These are phyloP conservation scores for Kurtzmaniella cleridarum DNA, from an alignment of 805 yeast species.

Conservation along the genomic window DNA sequence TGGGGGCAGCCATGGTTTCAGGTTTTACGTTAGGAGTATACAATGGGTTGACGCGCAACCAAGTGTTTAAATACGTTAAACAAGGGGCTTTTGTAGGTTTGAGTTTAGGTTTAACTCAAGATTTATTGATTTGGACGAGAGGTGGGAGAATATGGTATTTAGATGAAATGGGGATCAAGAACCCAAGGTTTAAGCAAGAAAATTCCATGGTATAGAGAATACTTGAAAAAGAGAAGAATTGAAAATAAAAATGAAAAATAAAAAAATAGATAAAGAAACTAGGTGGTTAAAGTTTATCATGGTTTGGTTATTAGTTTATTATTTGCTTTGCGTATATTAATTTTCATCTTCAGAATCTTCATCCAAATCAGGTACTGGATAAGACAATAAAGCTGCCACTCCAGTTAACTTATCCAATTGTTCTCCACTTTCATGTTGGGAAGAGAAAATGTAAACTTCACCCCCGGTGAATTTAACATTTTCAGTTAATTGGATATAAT, in stretches of 20 bases:
- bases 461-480: conserved; percentile 68
- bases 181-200: conserved; percentile 6
- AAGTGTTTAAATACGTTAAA: conserved; percentile 35
- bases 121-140: conserved; percentile 48
- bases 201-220: neutral
- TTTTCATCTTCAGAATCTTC: conserved; percentile 54
- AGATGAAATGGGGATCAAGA: conserved; percentile 19
- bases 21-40: conserved; percentile 49
- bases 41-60: conserved; percentile 38
- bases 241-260: no score
- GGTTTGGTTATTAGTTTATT: neutral
- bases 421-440: conserved; percentile 84
- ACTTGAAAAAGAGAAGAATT: conserved; percentile 1
- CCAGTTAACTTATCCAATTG: conserved; percentile 89
- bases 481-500: conserved; percentile 64
- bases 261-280: no score
- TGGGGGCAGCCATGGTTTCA: conserved; percentile 47
- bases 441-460: conserved; percentile 71
- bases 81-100: conserved; percentile 59
- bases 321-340: neutral
- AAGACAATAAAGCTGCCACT: conserved; percentile 78
- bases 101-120: conserved; percentile 61
- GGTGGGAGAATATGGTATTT: conserved; percentile 69
- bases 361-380: conserved; percentile 73
- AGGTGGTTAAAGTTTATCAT: no score